A percentile compares a stretch with the other conserved stretches of the same genome.
phyloP scores from a whole-genome alignment of 345 rosid genomes.

The Melastoma malabathricum region DNA sequence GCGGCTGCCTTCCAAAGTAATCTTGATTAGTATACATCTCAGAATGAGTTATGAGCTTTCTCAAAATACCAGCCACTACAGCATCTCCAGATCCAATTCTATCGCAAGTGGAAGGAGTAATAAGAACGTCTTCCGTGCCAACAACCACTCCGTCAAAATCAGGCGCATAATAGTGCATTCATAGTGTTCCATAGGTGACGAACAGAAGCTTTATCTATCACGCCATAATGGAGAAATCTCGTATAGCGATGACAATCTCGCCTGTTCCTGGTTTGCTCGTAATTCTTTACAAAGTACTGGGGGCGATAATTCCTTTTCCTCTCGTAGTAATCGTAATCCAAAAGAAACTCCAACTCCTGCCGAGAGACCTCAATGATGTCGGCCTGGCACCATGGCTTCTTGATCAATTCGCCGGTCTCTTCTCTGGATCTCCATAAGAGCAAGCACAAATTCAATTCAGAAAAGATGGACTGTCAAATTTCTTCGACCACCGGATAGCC shows the following conservation, averaged over 20 bases:
- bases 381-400: slow-evolving; percentile 62
- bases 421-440: slow-evolving; percentile 72
- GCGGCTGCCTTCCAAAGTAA: slow-evolving; percentile 71
- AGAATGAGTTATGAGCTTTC: slow-evolving; percentile 61
- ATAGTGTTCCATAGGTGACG: slow-evolving; percentile 81
- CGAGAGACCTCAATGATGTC: slow-evolving; percentile 70
- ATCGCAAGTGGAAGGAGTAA: slow-evolving; percentile 85
- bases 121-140: slow-evolving; percentile 82
- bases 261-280: slow-evolving; percentile 48
- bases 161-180: slow-evolving; percentile 72
- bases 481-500: slow-evolving; percentile 63
- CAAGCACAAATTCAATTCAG: slow-evolving; percentile 62
- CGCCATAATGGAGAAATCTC: slow-evolving; percentile 75
- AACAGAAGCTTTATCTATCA: slow-evolving; percentile 55
- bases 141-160: slow-evolving; percentile 61
- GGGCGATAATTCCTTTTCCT: slow-evolving; percentile 53
- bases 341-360: slow-evolving; percentile 74
- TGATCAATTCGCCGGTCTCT: slow-evolving; percentile 48
- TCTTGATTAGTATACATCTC: slow-evolving; percentile 76
- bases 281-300: slow-evolving; percentile 63
- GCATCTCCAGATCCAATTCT: slow-evolving; percentile 97
- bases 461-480: slow-evolving; percentile 71
- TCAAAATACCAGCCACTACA: slow-evolving; percentile 72
- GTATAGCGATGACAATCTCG: slow-evolving; percentile 65
- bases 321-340: slow-evolving; percentile 64